phyloP scores from a whole-genome alignment of 192 early-diverging fungal genomes.

The Gryganskiella cystojenkinii region DNA sequence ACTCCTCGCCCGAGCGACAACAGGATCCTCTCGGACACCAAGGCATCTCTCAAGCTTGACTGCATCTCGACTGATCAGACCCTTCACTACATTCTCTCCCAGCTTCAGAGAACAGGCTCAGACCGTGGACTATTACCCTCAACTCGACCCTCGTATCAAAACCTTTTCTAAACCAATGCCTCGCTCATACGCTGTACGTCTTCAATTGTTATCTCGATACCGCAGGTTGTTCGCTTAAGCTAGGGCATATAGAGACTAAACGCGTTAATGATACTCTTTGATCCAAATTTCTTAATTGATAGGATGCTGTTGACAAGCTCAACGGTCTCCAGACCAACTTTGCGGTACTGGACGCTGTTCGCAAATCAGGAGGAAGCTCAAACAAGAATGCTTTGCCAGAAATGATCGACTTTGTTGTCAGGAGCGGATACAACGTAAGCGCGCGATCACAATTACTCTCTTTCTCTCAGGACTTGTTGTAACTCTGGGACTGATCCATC shows the following conservation, averaged over 20 bases:
- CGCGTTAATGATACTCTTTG: too few relatives aligned
- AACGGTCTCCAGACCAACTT: slow-evolving; percentile 92
- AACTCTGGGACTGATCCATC: too few relatives aligned
- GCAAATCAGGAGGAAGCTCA: slow-evolving; percentile 70
- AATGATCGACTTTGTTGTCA: slow-evolving; percentile 69
- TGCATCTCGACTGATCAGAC: slow-evolving; percentile 9
- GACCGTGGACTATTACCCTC: neutral
- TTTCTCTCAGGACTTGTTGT: too few relatives aligned
- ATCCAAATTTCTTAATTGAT: neutral
- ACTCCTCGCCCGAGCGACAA: neutral
- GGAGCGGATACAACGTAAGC: slow-evolving; percentile 81
- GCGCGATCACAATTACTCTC: neutral
- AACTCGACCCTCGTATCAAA: slow-evolving; percentile 29
- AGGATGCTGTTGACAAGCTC: slow-evolving; percentile 84
- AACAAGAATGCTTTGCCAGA: slow-evolving; percentile 73
- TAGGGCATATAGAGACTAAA: too few relatives aligned
- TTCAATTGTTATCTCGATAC: neutral
- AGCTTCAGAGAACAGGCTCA: neutral
- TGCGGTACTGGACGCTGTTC: slow-evolving; percentile 73
- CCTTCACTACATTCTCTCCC: slow-evolving; percentile 3
- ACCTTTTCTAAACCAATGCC: slow-evolving; percentile 44
- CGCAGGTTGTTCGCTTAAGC: too few relatives aligned
- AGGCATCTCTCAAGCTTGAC: neutral
- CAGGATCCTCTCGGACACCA: neutral
- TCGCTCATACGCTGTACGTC: slow-evolving; percentile 46